Evolutionary conservation across 108 stramenopile genomes (phyloP).

Genomic region (Pseudonitzschia delicatissima): DNA sequence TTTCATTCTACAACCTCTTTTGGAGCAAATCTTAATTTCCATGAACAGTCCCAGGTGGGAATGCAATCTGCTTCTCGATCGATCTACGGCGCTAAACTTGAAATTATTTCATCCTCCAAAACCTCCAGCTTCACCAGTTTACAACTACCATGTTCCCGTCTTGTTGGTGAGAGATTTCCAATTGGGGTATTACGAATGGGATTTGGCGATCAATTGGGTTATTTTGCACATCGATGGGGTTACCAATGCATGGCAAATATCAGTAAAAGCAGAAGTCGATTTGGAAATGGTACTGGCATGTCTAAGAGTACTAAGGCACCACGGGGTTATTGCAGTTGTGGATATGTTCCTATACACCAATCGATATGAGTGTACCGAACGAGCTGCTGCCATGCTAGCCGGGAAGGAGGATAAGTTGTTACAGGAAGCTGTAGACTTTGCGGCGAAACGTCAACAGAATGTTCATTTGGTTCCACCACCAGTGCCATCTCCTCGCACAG

Average conservation of each 20-base stretch:
- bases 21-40: conserved; percentile 62
- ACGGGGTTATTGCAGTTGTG: conserved; percentile 75
- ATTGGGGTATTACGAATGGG: conserved; percentile 83
- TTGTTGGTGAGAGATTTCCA: conserved; percentile 71
- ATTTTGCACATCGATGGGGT: conserved; percentile 88
- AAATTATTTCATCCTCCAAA: conserved; percentile 74
- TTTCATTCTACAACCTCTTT: conserved; percentile 55
- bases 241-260: conserved; percentile 72
- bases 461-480: conserved; percentile 10
- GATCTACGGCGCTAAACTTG: conserved; percentile 68
- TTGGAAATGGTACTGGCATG: conserved; percentile 84
- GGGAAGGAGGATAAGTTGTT: conserved; percentile 44
- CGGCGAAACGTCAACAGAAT: conserved; percentile 12
- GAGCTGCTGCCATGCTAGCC: conserved; percentile 46
- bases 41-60: conserved; percentile 65
- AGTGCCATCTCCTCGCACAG: conserved; percentile 2
- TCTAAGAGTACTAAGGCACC: conserved; percentile 78
- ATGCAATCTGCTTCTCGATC: conserved; percentile 68
- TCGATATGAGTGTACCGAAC: conserved; percentile 75
- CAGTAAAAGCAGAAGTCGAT: conserved; percentile 79
- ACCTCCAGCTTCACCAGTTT: conserved; percentile 57
- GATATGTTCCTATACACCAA: conserved; percentile 90
- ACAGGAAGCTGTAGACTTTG: conserved; percentile 41
- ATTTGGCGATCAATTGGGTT: conserved; percentile 87
- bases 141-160: conserved; percentile 77